Evolutionary conservation across 768 basidiomycete species (phyloP).

Genomic region (Xerocomellus amylosporus): DNA sequence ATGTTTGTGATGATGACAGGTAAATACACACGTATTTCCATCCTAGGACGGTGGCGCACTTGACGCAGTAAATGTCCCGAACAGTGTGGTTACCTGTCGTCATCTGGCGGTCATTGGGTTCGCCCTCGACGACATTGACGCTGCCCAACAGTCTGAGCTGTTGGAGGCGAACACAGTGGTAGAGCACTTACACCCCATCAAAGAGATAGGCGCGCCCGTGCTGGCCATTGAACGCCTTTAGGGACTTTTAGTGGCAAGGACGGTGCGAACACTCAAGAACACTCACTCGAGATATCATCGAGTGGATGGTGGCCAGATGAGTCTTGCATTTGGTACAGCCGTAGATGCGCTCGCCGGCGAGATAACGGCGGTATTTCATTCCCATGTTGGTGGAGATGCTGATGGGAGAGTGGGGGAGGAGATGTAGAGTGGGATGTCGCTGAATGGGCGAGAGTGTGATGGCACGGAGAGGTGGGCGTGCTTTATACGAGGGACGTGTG

Average conservation of each 20-base stretch:
- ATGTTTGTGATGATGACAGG: background rate
- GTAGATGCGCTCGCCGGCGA: constrained; percentile 81
- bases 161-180: constrained; percentile 9
- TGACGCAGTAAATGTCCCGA: constrained; percentile 91
- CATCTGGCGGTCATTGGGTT: constrained; percentile 91
- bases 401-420: background rate
- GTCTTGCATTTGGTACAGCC: constrained; percentile 86
- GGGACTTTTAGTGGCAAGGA: constrained; percentile 15
- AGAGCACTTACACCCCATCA: constrained; percentile 75
- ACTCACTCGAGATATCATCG: constrained; percentile 85
- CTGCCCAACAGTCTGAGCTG: constrained; percentile 39
- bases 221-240: constrained; percentile 93
- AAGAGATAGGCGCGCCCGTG: constrained; percentile 95
- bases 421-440: background rate
- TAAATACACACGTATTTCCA: constrained; percentile 87
- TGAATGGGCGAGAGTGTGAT: background rate
- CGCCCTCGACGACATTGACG: constrained; percentile 89
- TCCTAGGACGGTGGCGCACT: constrained; percentile 82
- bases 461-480: constrained; percentile 1
- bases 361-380: constrained; percentile 85
- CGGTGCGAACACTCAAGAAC: background rate
- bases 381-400: constrained; percentile 54
- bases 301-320: constrained; percentile 87
- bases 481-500: constrained; percentile 33
- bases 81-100: constrained; percentile 96